Percentiles rank a stretch among this genome's conserved stretches.
Evolutionary conservation across 768 basidiomycete genomes (phyloP).

Genomic region (Podaxis pistillaris): DNA sequence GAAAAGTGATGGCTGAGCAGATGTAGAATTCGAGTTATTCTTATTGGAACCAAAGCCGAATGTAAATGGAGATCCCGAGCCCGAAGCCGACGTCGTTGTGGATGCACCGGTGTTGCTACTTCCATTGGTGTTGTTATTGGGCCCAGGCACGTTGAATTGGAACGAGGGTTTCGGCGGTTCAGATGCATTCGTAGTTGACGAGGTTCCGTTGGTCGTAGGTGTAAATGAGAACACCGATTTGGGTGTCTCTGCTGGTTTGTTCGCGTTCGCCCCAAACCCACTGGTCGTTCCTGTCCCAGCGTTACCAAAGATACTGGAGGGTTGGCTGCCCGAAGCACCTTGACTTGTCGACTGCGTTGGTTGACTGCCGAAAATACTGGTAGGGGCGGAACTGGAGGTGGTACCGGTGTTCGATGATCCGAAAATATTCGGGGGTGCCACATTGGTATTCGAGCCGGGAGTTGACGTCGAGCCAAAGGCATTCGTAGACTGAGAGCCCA

Average conservation of each 20-base stretch:
- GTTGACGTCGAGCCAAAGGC: slow-evolving; percentile 9
- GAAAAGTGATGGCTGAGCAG: not conserved
- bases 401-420: not conserved
- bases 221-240: slow-evolving; percentile 15
- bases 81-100: not conserved
- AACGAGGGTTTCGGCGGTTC: not conserved
- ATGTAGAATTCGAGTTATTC: not conserved
- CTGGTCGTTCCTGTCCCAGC: not conserved
- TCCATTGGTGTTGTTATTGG: not conserved
- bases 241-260: slow-evolving; percentile 17
- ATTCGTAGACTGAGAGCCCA: not conserved
- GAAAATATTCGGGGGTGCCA: not conserved
- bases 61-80: not conserved
- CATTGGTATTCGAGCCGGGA: not conserved
- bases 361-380: not conserved
- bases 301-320: not conserved
- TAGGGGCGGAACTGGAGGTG: not conserved
- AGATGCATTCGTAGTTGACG: not conserved
- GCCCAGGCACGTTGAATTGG: not conserved
- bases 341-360: not conserved
- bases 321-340: not conserved
- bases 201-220: not conserved
- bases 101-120: not conserved
- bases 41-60: not conserved
- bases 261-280: not conserved